A percentile compares a stretch with the other conserved stretches of the same genome.
phyloP scores from a whole-genome alignment of 345 rosid species.

The Linum tenue region DNA sequence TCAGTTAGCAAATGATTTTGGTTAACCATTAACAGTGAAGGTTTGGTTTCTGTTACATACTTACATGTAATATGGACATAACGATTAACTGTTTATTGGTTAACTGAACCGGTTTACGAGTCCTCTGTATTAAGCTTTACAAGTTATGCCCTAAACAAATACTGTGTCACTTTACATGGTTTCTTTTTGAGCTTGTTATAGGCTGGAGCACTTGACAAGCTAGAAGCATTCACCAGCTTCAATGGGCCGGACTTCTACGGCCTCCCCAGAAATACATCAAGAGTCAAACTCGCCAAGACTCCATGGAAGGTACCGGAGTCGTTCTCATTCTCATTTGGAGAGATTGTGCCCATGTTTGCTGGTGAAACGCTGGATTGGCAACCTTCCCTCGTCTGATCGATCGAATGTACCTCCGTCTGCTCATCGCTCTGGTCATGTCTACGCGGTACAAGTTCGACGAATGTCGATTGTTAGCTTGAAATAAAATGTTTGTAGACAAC shows the following conservation, averaged over 20 bases:
- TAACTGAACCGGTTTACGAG: neutral
- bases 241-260: conserved; percentile 94
- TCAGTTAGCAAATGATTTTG: no score
- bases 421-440: no score
- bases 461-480: no score
- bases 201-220: conserved; percentile 89
- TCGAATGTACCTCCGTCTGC: no score
- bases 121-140: no score
- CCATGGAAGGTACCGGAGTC: conserved; percentile 75
- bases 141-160: neutral
- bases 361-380: conserved; percentile 72
- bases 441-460: no score
- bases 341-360: conserved; percentile 80
- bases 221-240: conserved; percentile 90
- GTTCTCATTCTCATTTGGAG: conserved; percentile 61
- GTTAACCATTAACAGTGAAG: no score
- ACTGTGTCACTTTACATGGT: neutral
- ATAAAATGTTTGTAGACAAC: no score
- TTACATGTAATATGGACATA: no score
- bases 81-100: neutral
- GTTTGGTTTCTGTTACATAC: no score
- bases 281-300: conserved; percentile 50
- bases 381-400: conserved; percentile 17
- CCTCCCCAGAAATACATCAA: conserved; percentile 70
- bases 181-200: conserved; percentile 15